Evolutionary conservation across 768 basidiomycete species (phyloP), one percentile per base, ranked within the genome.

Genomic region (Leccinum obscurum): DNA sequence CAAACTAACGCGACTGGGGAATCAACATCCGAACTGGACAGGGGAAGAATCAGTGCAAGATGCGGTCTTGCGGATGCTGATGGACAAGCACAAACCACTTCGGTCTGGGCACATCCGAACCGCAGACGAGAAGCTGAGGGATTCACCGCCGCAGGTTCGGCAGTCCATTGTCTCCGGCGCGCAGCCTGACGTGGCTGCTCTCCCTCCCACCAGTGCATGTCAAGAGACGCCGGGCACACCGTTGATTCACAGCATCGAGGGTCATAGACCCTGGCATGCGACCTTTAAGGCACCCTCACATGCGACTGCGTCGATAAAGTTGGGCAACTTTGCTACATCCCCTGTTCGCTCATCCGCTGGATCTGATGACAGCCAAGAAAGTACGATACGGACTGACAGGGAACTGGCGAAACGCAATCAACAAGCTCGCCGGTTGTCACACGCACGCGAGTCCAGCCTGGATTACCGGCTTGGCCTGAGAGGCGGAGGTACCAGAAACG

Each of bases 31-130:
- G 58, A 87, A 92, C 68, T 93, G 90, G 92, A 83, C 82, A 2
- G 90, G 90, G 0, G 89, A 93, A 11, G 92, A 93, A 72, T 77
- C 80, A 7, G 78, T 84, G 1, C 77, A 85, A 56, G 86, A 90
- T 74, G 82, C 86, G 0, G 86, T 94, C 1, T 77, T 92, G 17
- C 83, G 92, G 22, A 94, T 95, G 90, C 80, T 94, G 6, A 81
- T 93, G 35, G 92, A 94, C 77, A 89, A 91, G 70, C 87, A 93
- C 77, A 93, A 90, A 72, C 91, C 92, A 1, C 73, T 93, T 35
- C 81, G 90, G n/a, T 81, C 77, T 9, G 86, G 84, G 9, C 70
- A 75, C 11, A 80, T 89, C 48, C 73, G 77, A 61, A 79, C 82
- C 1, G 88, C 89, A 6, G 89, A 92, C 54, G 77, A 89, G 69